Percentiles rank a stretch among this genome's conserved stretches.
These are phyloP conservation scores for Davidsoniella neocaledoniae DNA, from an alignment of 2,329 filamentous ascomycete species.

Conservation along the genomic window DNA sequence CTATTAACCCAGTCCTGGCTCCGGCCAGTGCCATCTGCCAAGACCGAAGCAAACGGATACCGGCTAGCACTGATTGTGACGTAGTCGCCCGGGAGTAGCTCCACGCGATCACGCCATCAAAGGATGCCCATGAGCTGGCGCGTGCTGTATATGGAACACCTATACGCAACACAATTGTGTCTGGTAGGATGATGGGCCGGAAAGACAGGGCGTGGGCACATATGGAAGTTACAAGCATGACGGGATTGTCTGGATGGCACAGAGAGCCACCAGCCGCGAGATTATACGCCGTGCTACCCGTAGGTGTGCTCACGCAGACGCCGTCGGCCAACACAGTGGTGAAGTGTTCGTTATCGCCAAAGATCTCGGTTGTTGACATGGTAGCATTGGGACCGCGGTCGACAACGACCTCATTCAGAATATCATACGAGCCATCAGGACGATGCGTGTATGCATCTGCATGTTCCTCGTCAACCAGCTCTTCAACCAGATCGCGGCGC, in stretches of 20 bases:
- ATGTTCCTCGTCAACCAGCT: slow-evolving; percentile 66
- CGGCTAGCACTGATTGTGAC: slow-evolving; percentile 68
- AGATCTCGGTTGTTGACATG: slow-evolving; percentile 83
- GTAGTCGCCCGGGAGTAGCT: slow-evolving; percentile 63
- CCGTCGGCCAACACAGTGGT: slow-evolving; percentile 88
- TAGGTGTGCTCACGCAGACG: slow-evolving; percentile 84
- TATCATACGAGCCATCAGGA: slow-evolving; percentile 72
- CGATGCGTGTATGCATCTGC: slow-evolving; percentile 73
- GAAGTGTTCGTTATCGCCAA: slow-evolving; percentile 89
- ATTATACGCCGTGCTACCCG: slow-evolving; percentile 89
- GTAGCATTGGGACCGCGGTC: slow-evolving; percentile 88
- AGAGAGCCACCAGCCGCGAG: slow-evolving; percentile 88
- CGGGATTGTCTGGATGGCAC: slow-evolving; percentile 90
- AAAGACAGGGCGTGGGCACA: slow-evolving; percentile 92
- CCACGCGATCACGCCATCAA: slow-evolving; percentile 83
- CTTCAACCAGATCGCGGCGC: slow-evolving; percentile 62
- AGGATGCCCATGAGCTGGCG: slow-evolving; percentile 89
- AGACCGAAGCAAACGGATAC: slow-evolving; percentile 64
- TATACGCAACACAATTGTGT: slow-evolving; percentile 83
- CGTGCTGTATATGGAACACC: slow-evolving; percentile 91
- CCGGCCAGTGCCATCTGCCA: slow-evolving; percentile 44
- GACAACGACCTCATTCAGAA: slow-evolving; percentile 92
- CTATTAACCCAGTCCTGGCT: slow-evolving; percentile 73
- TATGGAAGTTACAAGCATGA: slow-evolving; percentile 86
- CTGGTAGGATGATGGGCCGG: slow-evolving; percentile 87